These are phyloP conservation scores for Yueomyces sp. DNA, from an alignment of 805 yeast genomes.

Conservation along the genomic window DNA sequence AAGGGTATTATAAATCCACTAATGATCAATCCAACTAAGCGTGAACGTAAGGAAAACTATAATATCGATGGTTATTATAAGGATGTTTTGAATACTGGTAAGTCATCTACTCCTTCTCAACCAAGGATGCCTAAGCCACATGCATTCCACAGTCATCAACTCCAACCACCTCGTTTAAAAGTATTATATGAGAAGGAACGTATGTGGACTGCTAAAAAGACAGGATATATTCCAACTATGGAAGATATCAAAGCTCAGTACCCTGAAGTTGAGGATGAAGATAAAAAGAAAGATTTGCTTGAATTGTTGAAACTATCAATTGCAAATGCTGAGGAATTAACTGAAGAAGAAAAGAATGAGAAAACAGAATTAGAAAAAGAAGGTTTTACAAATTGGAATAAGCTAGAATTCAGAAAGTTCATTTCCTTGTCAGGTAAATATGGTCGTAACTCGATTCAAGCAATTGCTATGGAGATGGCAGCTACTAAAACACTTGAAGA, in stretches of 20 bases:
- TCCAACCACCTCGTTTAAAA: slow-evolving; percentile 63
- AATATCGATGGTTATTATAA: slow-evolving; percentile 79
- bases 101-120: slow-evolving; percentile 36
- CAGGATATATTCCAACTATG: slow-evolving; percentile 50
- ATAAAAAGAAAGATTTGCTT: slow-evolving; percentile 33
- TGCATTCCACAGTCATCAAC: slow-evolving; percentile 80
- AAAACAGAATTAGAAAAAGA: slow-evolving; percentile 44
- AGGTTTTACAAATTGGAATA: slow-evolving; percentile 75
- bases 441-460: slow-evolving; percentile 62
- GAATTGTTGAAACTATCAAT: slow-evolving; percentile 59
- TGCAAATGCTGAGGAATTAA: slow-evolving; percentile 63
- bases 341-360: slow-evolving; percentile 63
- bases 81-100: slow-evolving; percentile 63
- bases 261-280: slow-evolving; percentile 28
- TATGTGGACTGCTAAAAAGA: slow-evolving; percentile 57
- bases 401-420: slow-evolving; percentile 79
- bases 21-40: slow-evolving; percentile 78
- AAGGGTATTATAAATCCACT: slow-evolving; percentile 38
- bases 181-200: slow-evolving; percentile 74
- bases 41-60: slow-evolving; percentile 76
- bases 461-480: slow-evolving; percentile 60
- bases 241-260: slow-evolving; percentile 35
- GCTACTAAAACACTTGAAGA: slow-evolving; percentile 75
- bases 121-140: slow-evolving; percentile 81
- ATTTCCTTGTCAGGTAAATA: slow-evolving; percentile 60